Percentiles rank a stretch among this genome's conserved stretches.
These are phyloP conservation scores for Aureobasidium sp. DNA, from an alignment of 2,329 filamentous ascomycete species.

Conservation along the genomic window DNA sequence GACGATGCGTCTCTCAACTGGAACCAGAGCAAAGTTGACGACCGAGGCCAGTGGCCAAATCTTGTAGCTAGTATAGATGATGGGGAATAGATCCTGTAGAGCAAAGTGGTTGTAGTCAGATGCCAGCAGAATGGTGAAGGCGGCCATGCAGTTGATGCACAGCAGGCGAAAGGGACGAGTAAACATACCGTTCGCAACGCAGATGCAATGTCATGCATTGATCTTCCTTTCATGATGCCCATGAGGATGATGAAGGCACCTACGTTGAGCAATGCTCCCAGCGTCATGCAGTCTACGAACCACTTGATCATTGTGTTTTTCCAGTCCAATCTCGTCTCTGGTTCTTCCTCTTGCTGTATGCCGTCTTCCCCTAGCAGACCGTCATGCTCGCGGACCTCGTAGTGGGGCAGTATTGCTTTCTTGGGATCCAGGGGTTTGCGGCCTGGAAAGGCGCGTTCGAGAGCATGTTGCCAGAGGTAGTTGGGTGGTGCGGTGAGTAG, in stretches of 20 bases:
- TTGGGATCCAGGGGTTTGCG: conserved; percentile 20
- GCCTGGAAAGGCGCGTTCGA: conserved; percentile 47
- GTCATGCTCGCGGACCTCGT: neutral
- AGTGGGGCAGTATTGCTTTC: neutral
- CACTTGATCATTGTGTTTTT: conserved; percentile 41
- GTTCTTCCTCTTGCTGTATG: neutral
- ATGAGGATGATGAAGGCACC: conserved; percentile 51
- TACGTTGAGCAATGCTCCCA: conserved; percentile 56
- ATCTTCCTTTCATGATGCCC: conserved; percentile 32
- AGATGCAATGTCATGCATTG: neutral
- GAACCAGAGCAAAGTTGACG: conserved; percentile 62
- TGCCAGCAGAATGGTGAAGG: neutral
- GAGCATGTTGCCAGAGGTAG: conserved; percentile 50
- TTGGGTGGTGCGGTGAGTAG: conserved; percentile 49
- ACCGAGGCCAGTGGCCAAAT: conserved; percentile 65
- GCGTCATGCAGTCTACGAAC: conserved; percentile 52
- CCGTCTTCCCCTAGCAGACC: neutral
- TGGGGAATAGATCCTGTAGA: conserved; percentile 28
- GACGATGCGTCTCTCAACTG: conserved; percentile 59
- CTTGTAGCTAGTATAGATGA: conserved; percentile 61
- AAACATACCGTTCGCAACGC: neutral
- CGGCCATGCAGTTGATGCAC: conserved; percentile 2
- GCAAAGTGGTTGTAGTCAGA: neutral
- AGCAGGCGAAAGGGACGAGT: neutral
- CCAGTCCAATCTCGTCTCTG: neutral